Percentiles rank a stretch among this genome's conserved stretches.
These are phyloP conservation scores for Senna siamea DNA, from an alignment of 306 rosid genomes.

Conservation along the genomic window DNA sequence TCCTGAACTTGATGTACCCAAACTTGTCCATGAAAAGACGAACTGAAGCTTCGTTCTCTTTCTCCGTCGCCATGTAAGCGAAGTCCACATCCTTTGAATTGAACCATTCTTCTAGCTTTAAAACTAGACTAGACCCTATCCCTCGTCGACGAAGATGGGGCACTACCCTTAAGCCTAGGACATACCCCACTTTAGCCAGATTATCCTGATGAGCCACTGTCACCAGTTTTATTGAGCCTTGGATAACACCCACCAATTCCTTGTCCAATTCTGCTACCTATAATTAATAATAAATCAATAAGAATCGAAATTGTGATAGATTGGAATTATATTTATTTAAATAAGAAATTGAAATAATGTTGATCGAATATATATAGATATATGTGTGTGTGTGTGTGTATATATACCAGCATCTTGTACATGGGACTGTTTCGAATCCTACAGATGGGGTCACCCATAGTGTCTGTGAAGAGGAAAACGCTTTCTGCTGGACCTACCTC, in stretches of 20 bases:
- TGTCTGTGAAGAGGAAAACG: slow-evolving; percentile 66
- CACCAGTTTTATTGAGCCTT: slow-evolving; percentile 71
- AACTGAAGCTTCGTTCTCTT: slow-evolving; percentile 70
- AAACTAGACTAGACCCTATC: slow-evolving; percentile 59
- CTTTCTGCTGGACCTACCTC: slow-evolving; percentile 71
- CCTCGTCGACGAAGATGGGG: slow-evolving; percentile 62
- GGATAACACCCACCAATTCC: slow-evolving; percentile 75
- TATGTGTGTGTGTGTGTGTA: too few relatives aligned
- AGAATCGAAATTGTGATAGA: too few relatives aligned
- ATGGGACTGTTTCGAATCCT: slow-evolving; percentile 76
- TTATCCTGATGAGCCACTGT: too few relatives aligned
- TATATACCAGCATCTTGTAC: slow-evolving; percentile 77
- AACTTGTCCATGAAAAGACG: slow-evolving; percentile 57
- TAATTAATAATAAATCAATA: too few relatives aligned
- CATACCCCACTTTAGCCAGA: slow-evolving; percentile 73
- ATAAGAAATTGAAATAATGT: too few relatives aligned
- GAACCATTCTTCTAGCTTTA: slow-evolving; percentile 73
- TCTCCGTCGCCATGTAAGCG: slow-evolving; percentile 77
- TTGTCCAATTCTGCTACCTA: slow-evolving; percentile 74
- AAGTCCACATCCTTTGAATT: slow-evolving; percentile 61
- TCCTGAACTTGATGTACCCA: slow-evolving; percentile 64
- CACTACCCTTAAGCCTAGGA: slow-evolving; percentile 69
- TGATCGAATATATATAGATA: too few relatives aligned
- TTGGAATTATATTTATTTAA: too few relatives aligned
- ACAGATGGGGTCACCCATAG: slow-evolving; percentile 86